Evolutionary conservation across 192 early-diverging fungal genomes (phyloP), one percentile per base, ranked within the genome.

Genomic region (Coemansia sp.): DNA sequence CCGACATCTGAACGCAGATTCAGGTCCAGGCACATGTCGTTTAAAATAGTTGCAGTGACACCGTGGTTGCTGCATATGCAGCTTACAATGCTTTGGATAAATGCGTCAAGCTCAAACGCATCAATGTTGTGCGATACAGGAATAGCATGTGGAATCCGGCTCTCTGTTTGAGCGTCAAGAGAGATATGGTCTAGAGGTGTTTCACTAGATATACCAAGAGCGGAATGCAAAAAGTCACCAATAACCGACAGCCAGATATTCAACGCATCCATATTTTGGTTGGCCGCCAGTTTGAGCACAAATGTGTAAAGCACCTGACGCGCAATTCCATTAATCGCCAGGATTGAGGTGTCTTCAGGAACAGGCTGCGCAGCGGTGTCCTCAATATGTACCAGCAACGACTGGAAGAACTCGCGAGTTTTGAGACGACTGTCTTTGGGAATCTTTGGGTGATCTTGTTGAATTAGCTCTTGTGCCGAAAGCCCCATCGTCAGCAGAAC

Each of bases 51-150:
- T 1, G 66, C 38, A 9, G 50, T 28, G 40, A 64, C 51, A 6
- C 40, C 47, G 31, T 38, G 60, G 14, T 24, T 73, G 3, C 49
- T 54, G 20, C 50, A 60, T 37, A 67, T 51, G 21, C 51, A 56
- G n/a, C 55, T 38, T 5, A 71, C 59, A 51, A 79, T 56, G 61
- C 71, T 70, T 24, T 64, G 67, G 3, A 74, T 57, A 50, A 79
- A 79, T 12, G 76, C 66, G 46, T 79, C 76, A 0, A 63, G 10
- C 26, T 79, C 76, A 64, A 73, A 71, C 6, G 71, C 76, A 53
- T 47, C 60, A 3, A 64, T 49, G 23, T 11, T 38, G 31, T 34
- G 28, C 7, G 44, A 15, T 26, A 61, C 23, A 14, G 48, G 23
- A 8, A 79, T 40, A 0, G 34, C 20, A 6, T 36, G 52, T 21